Evolutionary conservation across 2,329 filamentous ascomycete species (phyloP), one percentile per base, ranked within the genome.

Genomic region (Coniochaeta prunicola): DNA sequence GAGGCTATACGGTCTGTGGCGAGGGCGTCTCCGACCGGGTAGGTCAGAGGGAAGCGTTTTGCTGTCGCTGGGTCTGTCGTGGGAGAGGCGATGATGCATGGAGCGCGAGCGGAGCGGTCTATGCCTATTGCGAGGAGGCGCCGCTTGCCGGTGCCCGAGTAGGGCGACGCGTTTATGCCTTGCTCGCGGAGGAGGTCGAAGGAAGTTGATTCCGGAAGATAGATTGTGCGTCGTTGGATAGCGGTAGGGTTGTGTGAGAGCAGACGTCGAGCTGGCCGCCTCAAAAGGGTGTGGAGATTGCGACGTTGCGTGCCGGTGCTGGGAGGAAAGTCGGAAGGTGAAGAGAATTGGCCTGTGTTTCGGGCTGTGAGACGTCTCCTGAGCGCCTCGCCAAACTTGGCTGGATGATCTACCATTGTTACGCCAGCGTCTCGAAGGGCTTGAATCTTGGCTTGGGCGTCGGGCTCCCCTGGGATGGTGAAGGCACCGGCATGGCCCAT

Each of bases 401-500:
- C 86, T 0, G 90, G 90, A 67, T 92, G 89, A 60, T 89, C 84
- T 3, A 92, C 85, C 71, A 92, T 84, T 0, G 81, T 82, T 0
- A 83, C 88, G 2, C 88, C 88, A 13, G 81, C 88, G 58, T 80
- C 75, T 68, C 85, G 75, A n/a, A 93, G 77, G 1, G 84, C 81
- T 45, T 78, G 79, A 60, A 88, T 83, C 71, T 93, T 93, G n/a
- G 80, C 77, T 40, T 77, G 73, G 0, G 86, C 83, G 60, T 79
- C 79, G 3, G 85, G 81, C 68, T 92, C 88, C 21, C 86, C 87
- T 7, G 84, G 79, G 1, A 85, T 79, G 57, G 79, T 77, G 77
- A 89, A 90, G 15, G 90, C 90, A 48, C 90, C 90, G 10, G 89
- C 88, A 69, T 93, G 90, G 10, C 90, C 90, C 88, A 92, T 92